Evolutionary conservation across 164 flowering plant species (phyloP), one percentile per base, ranked within the genome.

Genomic region (Dillenia suffruticosa): DNA sequence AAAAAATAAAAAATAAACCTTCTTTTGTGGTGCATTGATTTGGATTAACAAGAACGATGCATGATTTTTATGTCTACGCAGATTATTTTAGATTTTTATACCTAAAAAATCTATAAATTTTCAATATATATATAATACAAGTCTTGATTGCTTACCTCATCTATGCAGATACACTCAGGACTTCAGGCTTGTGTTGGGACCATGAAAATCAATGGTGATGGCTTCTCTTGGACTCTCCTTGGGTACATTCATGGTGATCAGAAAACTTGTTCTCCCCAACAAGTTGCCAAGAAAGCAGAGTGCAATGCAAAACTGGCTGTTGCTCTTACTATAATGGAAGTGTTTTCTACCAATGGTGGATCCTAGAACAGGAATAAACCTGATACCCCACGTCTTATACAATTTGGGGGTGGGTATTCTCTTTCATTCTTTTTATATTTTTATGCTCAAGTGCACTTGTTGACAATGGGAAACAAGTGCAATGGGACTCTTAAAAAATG

Each of bases 231-330:
- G 97, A 76, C 79, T 9, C 82, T 95, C 57, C 77, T 89, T 60
- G 81, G 74, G 73, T 92, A 96, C 74, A 84, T 89, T 63, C 85
- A 82, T 50, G 89, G 87, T 74, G 97, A 92, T 66, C 92, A 85
- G 67, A 88, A 84, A 66, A 77, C 85, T 68, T 81, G 63, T 70
- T 83, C 96, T 65, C 81, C 84, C 40, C 85, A 84, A 69, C 70
- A 73, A 63, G 61, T 88, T 68, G 94, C 96, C 24, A 44, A 85
- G 70, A 95, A 80, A 77, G 97, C 97, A 17, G 97, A 92, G 63
- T 95, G 97, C 84, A 95, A 95, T 71, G 77, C 97, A 68, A 95
- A 84, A 67, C 64, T 95, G 69, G 94, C 94, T 71, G 92, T 92
- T 74, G 88, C 97, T 49, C 90, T 90, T 57, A 79, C 91, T 40